Conservation (phyloP, 2,329 filamentous ascomycete genomes). For the Pestalotiopsis fici region DNA sequence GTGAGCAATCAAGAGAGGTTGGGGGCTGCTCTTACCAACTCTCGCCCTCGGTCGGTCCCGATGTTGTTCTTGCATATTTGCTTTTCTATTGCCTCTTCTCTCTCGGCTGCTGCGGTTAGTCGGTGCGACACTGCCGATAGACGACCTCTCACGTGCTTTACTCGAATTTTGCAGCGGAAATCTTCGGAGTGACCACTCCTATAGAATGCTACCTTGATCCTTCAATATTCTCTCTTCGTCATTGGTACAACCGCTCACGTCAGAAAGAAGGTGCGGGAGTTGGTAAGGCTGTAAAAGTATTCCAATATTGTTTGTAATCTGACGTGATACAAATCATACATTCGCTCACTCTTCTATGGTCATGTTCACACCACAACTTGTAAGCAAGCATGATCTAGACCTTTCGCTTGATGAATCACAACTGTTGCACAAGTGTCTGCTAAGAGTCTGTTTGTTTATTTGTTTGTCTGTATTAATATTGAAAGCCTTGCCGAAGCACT, state of each 20-base stretch:
- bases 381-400: background rate
- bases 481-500: no score
- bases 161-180: background rate
- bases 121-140: background rate
- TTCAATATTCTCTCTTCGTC: background rate
- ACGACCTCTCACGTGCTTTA: constrained; percentile 2
- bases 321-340: background rate
- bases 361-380: background rate
- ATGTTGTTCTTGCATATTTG: background rate
- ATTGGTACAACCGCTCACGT: background rate
- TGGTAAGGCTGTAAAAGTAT: background rate
- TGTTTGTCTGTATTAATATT: no score
- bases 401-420: background rate
- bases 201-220: no score
- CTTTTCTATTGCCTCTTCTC: background rate
- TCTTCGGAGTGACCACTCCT: background rate
- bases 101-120: background rate
- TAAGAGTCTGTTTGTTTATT: no score
- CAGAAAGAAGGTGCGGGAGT: background rate
- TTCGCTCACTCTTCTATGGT: background rate
- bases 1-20: background rate
- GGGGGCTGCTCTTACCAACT: background rate
- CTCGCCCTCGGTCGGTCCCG: background rate
- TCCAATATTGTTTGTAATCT: background rate
- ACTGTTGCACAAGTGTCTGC: background rate